Evolutionary conservation across 176 grass and related monocot genomes (phyloP).

Genomic region (Dactylis glomerata): DNA sequence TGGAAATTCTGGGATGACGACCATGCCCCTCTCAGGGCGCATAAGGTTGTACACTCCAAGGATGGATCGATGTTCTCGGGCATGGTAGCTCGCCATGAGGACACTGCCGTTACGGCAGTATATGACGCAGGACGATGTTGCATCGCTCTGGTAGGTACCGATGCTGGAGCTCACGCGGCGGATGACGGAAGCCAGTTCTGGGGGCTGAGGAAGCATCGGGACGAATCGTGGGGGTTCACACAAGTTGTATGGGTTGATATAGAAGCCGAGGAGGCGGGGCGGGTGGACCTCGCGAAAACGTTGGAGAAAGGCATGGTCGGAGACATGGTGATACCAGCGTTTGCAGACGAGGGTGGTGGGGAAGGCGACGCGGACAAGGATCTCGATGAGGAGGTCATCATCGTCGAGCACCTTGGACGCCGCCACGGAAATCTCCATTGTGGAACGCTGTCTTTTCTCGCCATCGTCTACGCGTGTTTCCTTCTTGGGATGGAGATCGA

Average conservation of each 20-base stretch:
- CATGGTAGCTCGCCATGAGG: too few species aligned
- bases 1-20: background rate
- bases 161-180: background rate
- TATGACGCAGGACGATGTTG: too few species aligned
- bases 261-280: background rate
- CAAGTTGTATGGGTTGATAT: background rate
- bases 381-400: background rate
- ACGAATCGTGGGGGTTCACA: background rate
- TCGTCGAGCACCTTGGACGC: background rate
- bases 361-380: background rate
- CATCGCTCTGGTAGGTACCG: background rate
- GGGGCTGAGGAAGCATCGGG: background rate
- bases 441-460: too few species aligned
- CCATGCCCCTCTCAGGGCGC: background rate
- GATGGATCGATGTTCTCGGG: background rate
- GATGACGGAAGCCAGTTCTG: background rate
- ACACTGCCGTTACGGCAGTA: too few species aligned
- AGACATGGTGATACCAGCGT: background rate
- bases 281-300: background rate
- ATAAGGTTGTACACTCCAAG: background rate
- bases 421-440: too few species aligned
- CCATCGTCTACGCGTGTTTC: too few species aligned
- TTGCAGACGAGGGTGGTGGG: background rate
- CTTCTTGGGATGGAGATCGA: too few species aligned
- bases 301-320: background rate